Conservation (phyloP, 2,329 filamentous ascomycete genomes). For the Microdochium paspali region DNA sequence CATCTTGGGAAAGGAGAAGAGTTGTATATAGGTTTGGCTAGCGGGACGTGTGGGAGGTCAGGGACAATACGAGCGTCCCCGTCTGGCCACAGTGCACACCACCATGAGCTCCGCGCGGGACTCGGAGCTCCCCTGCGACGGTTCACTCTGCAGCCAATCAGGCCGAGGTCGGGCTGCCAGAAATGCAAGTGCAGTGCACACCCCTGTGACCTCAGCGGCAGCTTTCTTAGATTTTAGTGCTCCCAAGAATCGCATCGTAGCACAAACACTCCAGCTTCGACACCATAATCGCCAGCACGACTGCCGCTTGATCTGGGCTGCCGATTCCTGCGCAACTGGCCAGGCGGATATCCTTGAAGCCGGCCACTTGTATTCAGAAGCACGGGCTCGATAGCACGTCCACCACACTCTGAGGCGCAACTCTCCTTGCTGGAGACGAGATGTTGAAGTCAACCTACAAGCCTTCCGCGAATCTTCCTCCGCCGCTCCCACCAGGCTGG, state of each 20-base stretch:
- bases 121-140: not conserved
- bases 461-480: conserved; percentile 34
- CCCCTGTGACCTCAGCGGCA: conserved; percentile 1
- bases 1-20: conserved; percentile 17
- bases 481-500: conserved; percentile 72
- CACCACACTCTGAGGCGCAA: no score
- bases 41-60: not conserved
- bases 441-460: conserved; percentile 78
- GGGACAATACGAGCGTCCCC: not conserved
- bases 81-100: not conserved
- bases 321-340: no score
- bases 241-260: no score
- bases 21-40: not conserved
- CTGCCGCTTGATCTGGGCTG: not conserved
- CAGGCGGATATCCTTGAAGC: no score
- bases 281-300: not conserved
- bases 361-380: no score
- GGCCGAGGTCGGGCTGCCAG: not conserved
- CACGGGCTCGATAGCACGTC: not conserved
- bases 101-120: not conserved
- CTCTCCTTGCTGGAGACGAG: not conserved
- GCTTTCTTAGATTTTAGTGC: conserved; percentile 3
- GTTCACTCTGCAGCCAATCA: not conserved
- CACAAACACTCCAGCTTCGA: not conserved
- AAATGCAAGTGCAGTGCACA: no score